Percentiles rank a stretch among this genome's conserved stretches.
These are phyloP conservation scores for Ascochyta clinopodiicola DNA, from an alignment of 2,329 filamentous ascomycete species.

Conservation along the genomic window DNA sequence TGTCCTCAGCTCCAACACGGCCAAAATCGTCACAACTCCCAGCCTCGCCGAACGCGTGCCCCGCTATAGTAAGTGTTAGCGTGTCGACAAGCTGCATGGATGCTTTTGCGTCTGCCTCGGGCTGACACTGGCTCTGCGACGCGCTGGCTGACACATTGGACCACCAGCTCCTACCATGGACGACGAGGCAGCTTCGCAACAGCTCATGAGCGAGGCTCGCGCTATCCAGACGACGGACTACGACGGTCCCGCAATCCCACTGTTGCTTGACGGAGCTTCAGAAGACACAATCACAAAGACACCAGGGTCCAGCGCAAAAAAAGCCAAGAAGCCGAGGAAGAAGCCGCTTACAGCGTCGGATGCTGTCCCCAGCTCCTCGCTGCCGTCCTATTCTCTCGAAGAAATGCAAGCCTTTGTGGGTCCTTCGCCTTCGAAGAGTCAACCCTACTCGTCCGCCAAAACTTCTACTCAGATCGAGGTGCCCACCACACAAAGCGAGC, in stretches of 20 bases:
- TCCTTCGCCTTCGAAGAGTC: constrained; percentile 5
- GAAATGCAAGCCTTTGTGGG: not conserved
- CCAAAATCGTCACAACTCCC: constrained; percentile 9
- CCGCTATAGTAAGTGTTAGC: constrained; percentile 26
- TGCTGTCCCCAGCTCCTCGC: not conserved
- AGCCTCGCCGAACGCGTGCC: constrained; percentile 10
- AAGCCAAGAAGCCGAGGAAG: not conserved
- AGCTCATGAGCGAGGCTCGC: constrained; percentile 27
- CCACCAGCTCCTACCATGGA: constrained; percentile 26
- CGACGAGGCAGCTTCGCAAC: constrained; percentile 28
- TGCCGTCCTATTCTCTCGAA: not conserved
- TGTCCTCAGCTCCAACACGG: not conserved
- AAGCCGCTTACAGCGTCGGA: not conserved
- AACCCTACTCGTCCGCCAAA: not conserved
- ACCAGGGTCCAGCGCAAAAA: not conserved
- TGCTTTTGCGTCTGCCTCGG: not conserved
- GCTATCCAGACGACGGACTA: constrained; percentile 2
- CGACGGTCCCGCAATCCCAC: constrained; percentile 4
- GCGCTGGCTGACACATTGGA: constrained; percentile 17
- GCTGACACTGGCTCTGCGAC: not conserved
- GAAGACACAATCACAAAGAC: not conserved
- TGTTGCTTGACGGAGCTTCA: constrained; percentile 1
- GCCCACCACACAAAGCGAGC: constrained; percentile 19
- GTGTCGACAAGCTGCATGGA: constrained; percentile 1
- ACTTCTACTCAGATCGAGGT: constrained; percentile 16